Base-by-base conservation (phyloP, 2,329 filamentous ascomycete genomes). In the Hirsutella rhossiliensis region DNA sequence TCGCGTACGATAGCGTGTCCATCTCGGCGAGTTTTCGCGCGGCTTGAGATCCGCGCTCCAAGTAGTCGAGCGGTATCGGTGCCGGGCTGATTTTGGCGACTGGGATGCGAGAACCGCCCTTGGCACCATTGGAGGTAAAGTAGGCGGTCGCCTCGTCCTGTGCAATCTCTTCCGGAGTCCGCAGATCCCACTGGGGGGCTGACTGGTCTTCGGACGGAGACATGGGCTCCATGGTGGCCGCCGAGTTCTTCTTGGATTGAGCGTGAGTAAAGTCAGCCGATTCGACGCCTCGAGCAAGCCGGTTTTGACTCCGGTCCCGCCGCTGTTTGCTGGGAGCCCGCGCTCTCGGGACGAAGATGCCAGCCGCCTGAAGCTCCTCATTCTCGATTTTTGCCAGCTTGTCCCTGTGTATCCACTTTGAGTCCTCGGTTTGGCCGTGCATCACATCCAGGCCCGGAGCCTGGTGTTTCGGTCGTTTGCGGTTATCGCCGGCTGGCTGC, bases 371-470 rank as follows among this genome's bases (percentile, higher is more conserved):
- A 49, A 92, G 72, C 63, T 92, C 86, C 56, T 81, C 75, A 52
- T 71, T 90, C 63, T 92, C 86, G 52, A 90, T 92, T 57, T 77
- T 78, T 44, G 84, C 85, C 48, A 92, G 66, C 64, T 90, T 90
- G 63, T 92, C 86, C 45, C 86, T 72, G 57, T 92, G 86, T 54
- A 92, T 90, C 86, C 86, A 92, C 61, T 86, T 82, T 29, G 80
- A 84, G 48, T 78, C 72, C 48, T 83, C 80, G 30, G 69, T 37
- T 17, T 37, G 64, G 30, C 70, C 65, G 9, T 52, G 52, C 23
- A 11, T 56, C 54, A 44, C 58, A 42, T 30, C 17, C 40, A 32
- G 23, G 30, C 59, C 56, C 9, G 47, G 40, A 4, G 54, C 46
- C 23, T 54, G 54, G 15, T 54, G 49, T 55, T 58, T 36, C 43